Conservation (phyloP, 768 basidiomycete species). For the Naganishia kalamii region DNA sequence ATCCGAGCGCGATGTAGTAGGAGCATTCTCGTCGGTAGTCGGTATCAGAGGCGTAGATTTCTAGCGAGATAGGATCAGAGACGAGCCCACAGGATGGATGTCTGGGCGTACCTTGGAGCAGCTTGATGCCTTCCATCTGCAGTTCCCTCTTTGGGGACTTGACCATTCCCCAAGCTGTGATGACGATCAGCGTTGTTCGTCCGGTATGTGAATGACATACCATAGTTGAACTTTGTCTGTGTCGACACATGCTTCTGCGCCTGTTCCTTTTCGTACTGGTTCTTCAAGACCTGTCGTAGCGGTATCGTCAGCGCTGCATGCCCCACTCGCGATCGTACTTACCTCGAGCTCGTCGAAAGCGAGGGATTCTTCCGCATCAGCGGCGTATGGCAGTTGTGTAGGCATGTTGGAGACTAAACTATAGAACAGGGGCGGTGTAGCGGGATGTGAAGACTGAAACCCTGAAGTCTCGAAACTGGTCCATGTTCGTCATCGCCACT, state of each 20-base stretch:
- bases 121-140: constrained; percentile 82
- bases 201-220: constrained; percentile 44
- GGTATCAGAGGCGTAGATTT: constrained; percentile 84
- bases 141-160: constrained; percentile 79
- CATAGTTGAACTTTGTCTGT: constrained; percentile 97
- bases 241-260: constrained; percentile 75
- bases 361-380: constrained; percentile 83
- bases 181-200: neutral
- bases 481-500: neutral
- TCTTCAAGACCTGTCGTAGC: constrained; percentile 61
- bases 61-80: constrained; percentile 49
- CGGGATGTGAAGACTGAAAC: neutral
- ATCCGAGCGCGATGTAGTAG: constrained; percentile 90
- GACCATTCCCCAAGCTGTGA: constrained; percentile 61
- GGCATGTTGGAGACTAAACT: constrained; percentile 40
- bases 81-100: neutral
- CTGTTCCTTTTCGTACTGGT: constrained; percentile 84
- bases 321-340: constrained; percentile 15
- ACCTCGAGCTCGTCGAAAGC: constrained; percentile 87
- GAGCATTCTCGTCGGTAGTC: constrained; percentile 83
- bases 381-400: constrained; percentile 88
- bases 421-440: too few relatives aligned
- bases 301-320: neutral
- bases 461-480: neutral
- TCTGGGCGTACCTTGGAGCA: constrained; percentile 68